Evolutionary conservation across 1,139 yeast genomes (phyloP), one percentile per base, ranked within the genome.

Genomic region (Tardiomyces depauwii): DNA sequence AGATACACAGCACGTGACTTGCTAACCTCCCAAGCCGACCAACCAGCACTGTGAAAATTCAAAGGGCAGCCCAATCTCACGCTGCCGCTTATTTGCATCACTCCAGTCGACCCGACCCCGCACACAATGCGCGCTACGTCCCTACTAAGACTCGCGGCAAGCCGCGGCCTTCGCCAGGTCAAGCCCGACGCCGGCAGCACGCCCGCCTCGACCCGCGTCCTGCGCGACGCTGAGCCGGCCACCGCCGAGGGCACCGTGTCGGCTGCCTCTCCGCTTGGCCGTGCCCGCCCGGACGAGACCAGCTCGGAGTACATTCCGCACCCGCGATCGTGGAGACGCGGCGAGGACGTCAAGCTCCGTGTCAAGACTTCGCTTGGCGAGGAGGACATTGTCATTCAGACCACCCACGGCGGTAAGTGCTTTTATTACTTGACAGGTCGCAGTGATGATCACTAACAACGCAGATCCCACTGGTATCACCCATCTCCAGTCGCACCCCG

Each of bases 401-500:
- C 36, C 11, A 5, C 36, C 16, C 36, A 30, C 16, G 36, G 36
- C 5, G 36, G 36, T 30, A 30, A 3, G 36, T 30, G 16, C n/a
- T n/a, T n/a, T n/a, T n/a, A n/a, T n/a, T n/a, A n/a, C n/a, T n/a
- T n/a, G n/a, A n/a, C n/a, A n/a, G n/a, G n/a, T n/a, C n/a, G n/a
- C n/a, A n/a, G n/a, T n/a, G n/a, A n/a, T n/a, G n/a, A n/a, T n/a
- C n/a, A 13, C 36, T 30, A 30, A 30, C 36, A 30, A 3, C n/a
- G n/a, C 36, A 30, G 36, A 58, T 47, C 68, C 91, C 39, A 85
- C 94, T 38, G 95, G 95, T 55, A 60, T 86, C 51, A 76, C 95
- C 7, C 94, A 94, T 1, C 64, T 86, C 51, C 73, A 70, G 61
- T 83, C 81, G 60, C 94, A 85, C 62, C 94, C 95, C 47, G 76